phyloP scores from a whole-genome alignment of 805 yeast species.

The Pichia deserticola region DNA sequence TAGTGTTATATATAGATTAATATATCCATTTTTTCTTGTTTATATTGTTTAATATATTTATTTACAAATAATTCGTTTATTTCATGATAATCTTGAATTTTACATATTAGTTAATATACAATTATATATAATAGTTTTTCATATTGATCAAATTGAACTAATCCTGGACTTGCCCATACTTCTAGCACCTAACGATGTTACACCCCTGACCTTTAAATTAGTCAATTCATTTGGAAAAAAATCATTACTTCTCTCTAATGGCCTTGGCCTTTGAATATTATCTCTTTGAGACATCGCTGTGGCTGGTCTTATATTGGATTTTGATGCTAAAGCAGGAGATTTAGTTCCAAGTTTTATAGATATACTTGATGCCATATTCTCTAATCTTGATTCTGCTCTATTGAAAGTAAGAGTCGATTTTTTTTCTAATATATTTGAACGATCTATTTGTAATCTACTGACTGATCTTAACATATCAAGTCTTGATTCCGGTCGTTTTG shows the following conservation, averaged over 20 bases:
- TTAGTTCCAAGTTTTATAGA: slow-evolving; percentile 11
- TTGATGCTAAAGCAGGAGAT: slow-evolving; percentile 2
- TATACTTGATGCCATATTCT: slow-evolving; percentile 7
- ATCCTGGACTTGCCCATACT: neutral
- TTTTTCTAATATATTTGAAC: neutral
- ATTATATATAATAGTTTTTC: neutral
- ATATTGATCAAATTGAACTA: slow-evolving; percentile 3
- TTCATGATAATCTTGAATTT: neutral
- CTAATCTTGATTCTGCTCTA: slow-evolving; percentile 10
- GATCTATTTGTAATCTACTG: slow-evolving; percentile 2
- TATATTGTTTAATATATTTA: neutral
- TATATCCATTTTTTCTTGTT: neutral
- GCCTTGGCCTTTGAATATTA: neutral
- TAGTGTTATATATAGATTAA: no score
- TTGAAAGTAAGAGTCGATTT: neutral
- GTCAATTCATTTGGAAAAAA: no score
- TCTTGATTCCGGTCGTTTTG: slow-evolving; percentile 21
- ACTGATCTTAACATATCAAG: slow-evolving; percentile 15
- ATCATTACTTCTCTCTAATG: no score
- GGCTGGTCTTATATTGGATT: neutral
- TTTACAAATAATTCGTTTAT: neutral
- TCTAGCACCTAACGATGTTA: slow-evolving; percentile 7
- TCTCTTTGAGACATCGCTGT: slow-evolving; percentile 7
- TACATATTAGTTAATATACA: neutral
- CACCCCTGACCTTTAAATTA: slow-evolving; percentile 1